Evolutionary conservation across 768 basidiomycete genomes (phyloP).

Genomic region (Crepidotus variabilis): DNA sequence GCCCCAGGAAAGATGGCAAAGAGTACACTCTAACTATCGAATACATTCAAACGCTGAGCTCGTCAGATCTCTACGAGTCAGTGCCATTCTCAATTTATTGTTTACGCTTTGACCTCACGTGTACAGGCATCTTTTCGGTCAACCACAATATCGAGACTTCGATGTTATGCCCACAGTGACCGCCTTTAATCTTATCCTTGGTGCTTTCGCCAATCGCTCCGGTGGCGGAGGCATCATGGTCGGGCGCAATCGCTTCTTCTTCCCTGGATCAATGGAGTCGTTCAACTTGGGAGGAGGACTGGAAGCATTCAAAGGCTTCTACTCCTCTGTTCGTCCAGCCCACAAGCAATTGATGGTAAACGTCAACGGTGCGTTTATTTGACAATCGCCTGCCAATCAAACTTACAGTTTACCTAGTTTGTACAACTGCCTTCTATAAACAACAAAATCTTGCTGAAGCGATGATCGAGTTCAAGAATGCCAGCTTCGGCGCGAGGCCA

Average conservation of each 20-base stretch:
- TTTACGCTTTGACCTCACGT: constrained; percentile 18
- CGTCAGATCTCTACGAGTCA: constrained; percentile 42
- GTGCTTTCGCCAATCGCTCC: constrained; percentile 48
- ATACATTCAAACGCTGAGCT: constrained; percentile 47
- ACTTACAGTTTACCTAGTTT: constrained; percentile 28
- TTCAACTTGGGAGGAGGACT: constrained; percentile 51
- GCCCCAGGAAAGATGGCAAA: constrained; percentile 39
- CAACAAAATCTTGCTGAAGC: constrained; percentile 64
- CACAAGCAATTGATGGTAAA: constrained; percentile 62
- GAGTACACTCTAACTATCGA: constrained; percentile 44
- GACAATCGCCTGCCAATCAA: constrained; percentile 3
- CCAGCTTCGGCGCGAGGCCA: constrained; percentile 56
- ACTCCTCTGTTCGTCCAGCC: constrained; percentile 54
- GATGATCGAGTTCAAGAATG: constrained; percentile 47
- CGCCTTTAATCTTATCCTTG: constrained; percentile 62
- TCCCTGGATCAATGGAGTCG: constrained; percentile 45
- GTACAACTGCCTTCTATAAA: constrained; percentile 58
- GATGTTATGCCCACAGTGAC: constrained; percentile 59
- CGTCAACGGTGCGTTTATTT: constrained; percentile 51
- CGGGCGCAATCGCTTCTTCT: constrained; percentile 67
- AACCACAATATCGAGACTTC: constrained; percentile 47
- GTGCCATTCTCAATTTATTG: constrained; percentile 32
- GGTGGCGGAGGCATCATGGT: constrained; percentile 61
- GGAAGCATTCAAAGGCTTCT: constrained; percentile 56
- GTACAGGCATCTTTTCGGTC: constrained; percentile 51